Conservation (phyloP, 2,329 filamentous ascomycete genomes). For the Penicillium brasilianum region DNA sequence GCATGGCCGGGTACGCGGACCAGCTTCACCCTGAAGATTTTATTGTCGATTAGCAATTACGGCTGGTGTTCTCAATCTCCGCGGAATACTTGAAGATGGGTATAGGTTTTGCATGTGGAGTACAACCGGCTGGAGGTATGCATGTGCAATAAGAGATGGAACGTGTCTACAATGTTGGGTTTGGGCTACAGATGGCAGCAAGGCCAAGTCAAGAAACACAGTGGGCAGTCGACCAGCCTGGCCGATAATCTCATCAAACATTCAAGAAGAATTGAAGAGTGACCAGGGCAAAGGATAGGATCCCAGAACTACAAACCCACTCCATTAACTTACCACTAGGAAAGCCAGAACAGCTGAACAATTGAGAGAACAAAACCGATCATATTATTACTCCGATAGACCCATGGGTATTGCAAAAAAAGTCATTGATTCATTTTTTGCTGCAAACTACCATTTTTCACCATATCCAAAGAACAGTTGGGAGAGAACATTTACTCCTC, state of each 20-base stretch:
- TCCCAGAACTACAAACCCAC: background rate
- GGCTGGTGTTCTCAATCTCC: background rate
- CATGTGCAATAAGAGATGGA: background rate
- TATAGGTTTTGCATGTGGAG: background rate
- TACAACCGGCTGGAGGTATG: background rate
- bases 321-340: conserved; percentile 15
- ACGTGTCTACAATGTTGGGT: background rate
- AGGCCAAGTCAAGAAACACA: background rate
- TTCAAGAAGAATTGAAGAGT: background rate
- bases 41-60: background rate
- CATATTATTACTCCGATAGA: conserved; percentile 36
- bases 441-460: conserved; percentile 34
- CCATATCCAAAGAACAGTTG: conserved; percentile 27
- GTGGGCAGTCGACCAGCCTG: background rate
- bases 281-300: background rate
- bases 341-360: background rate
- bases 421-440: conserved; percentile 39
- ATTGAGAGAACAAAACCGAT: conserved; percentile 29
- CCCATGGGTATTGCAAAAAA: conserved; percentile 36
- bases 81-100: background rate
- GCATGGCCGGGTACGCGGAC: background rate
- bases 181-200: background rate
- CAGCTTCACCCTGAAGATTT: background rate
- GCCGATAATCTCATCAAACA: background rate
- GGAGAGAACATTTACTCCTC: conserved; percentile 53